These are phyloP conservation scores for Tremella yokohamensis DNA, from an alignment of 768 basidiomycete genomes.

Conservation along the genomic window DNA sequence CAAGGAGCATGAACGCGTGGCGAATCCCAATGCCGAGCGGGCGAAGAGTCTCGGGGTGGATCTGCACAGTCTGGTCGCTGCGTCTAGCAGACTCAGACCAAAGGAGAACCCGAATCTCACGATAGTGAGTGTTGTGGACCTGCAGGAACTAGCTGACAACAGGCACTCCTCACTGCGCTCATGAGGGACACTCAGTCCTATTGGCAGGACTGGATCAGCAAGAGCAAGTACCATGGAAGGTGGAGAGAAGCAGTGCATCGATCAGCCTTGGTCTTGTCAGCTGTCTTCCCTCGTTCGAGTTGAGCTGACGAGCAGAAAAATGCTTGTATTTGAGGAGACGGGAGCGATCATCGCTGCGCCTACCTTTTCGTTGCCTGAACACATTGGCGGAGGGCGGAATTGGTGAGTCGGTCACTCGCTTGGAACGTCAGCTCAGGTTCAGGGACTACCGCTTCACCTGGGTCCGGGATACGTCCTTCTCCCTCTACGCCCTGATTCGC, in stretches of 20 bases:
- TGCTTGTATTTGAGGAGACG: constrained; percentile 86
- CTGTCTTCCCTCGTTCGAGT: neutral
- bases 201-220: constrained; percentile 86
- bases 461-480: constrained; percentile 95
- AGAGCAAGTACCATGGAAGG: constrained; percentile 81
- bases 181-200: constrained; percentile 67
- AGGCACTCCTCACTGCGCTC: constrained; percentile 30
- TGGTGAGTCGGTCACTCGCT: constrained; percentile 57
- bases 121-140: constrained; percentile 53
- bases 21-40: constrained; percentile 52
- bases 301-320: constrained; percentile 55
- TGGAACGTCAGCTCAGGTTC: neutral
- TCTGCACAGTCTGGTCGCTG: constrained; percentile 56
- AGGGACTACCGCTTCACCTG: constrained; percentile 52
- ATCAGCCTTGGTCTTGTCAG: constrained; percentile 74
- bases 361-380: constrained; percentile 89
- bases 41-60: constrained; percentile 56
- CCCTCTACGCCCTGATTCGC: constrained; percentile 86
- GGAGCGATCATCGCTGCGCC: constrained; percentile 93
- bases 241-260: constrained; percentile 96
- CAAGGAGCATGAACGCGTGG: constrained; percentile 42
- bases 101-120: constrained; percentile 72
- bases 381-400: constrained; percentile 82
- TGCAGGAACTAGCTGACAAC: neutral
- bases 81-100: constrained; percentile 56